These are phyloP conservation scores for Microsporum audouinii DNA, from an alignment of 2,329 filamentous ascomycete genomes.

Conservation along the genomic window DNA sequence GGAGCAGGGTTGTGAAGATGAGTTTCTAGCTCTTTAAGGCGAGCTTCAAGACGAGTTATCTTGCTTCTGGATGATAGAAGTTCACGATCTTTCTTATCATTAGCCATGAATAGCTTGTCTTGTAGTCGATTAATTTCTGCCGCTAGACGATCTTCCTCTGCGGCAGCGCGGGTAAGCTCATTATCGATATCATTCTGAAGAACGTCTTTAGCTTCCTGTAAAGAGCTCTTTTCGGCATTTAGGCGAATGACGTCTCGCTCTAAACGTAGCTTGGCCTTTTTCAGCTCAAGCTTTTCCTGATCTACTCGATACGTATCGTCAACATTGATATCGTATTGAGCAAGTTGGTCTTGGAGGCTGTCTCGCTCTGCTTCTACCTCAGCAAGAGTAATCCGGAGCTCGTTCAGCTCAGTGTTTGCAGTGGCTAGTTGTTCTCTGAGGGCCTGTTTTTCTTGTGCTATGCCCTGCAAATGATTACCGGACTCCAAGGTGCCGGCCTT, in stretches of 20 bases:
- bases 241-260: constrained; percentile 56
- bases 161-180: constrained; percentile 54
- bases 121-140: constrained; percentile 40
- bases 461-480: constrained; percentile 46
- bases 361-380: constrained; percentile 55
- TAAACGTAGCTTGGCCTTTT: constrained; percentile 55
- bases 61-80: constrained; percentile 46
- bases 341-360: constrained; percentile 52
- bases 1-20: constrained; percentile 31
- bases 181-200: constrained; percentile 54
- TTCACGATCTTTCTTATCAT: constrained; percentile 38
- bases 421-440: constrained; percentile 53
- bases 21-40: constrained; percentile 38
- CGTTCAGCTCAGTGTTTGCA: constrained; percentile 49
- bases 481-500: constrained; percentile 49
- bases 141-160: constrained; percentile 52
- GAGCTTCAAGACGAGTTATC: constrained; percentile 53
- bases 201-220: constrained; percentile 46
- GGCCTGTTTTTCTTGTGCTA: constrained; percentile 49
- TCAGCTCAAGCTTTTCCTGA: constrained; percentile 57
- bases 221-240: constrained; percentile 50
- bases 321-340: constrained; percentile 44
- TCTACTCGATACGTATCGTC: constrained; percentile 51
- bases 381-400: constrained; percentile 45
- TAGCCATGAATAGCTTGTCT: constrained; percentile 37